phyloP scores from a whole-genome alignment of 495 filamentous ascomycete genomes.

The Lasiosphaeriaceae sp. region DNA sequence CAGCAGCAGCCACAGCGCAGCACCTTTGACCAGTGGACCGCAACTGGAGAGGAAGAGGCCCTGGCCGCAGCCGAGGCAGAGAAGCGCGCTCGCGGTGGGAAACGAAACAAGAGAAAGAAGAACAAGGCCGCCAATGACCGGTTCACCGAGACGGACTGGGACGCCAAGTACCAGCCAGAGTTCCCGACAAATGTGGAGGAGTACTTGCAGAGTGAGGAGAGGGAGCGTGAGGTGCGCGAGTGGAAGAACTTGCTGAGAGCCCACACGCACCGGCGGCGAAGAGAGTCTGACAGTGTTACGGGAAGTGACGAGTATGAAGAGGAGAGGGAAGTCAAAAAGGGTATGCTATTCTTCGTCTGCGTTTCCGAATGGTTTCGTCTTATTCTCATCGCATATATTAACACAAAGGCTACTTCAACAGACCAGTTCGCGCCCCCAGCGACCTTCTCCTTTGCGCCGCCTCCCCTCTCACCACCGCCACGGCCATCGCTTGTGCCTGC shows the following conservation, averaged over 20 bases:
- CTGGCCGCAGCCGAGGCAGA: slow-evolving; percentile 23
- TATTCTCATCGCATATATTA: too few relatives aligned
- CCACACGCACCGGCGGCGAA: slow-evolving; percentile 41
- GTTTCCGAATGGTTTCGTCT: too few relatives aligned
- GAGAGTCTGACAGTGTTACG: slow-evolving; percentile 38
- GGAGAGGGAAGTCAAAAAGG: slow-evolving; percentile 38
- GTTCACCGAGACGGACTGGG: slow-evolving; percentile 71
- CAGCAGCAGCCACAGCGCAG: slow-evolving; percentile 55
- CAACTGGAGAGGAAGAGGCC: slow-evolving; percentile 61
- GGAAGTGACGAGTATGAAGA: slow-evolving; percentile 58
- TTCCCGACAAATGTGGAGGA: slow-evolving; percentile 83
- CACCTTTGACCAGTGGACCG: slow-evolving; percentile 81
- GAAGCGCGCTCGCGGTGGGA: slow-evolving; percentile 56
- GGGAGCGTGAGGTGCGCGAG: slow-evolving; percentile 70
- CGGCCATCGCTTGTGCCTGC: slow-evolving; percentile 1
- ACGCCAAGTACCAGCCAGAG: slow-evolving; percentile 86
- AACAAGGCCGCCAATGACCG: slow-evolving; percentile 57
- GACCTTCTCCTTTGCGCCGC: slow-evolving; percentile 68
- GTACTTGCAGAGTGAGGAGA: slow-evolving; percentile 82
- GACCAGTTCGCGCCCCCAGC: slow-evolving; percentile 70
- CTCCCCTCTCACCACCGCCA: slow-evolving; percentile 49
- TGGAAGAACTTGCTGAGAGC: slow-evolving; percentile 85
- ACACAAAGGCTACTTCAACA: slow-evolving; percentile 20
- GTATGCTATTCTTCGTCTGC: slow-evolving; percentile 28
- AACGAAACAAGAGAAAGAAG: slow-evolving; percentile 82